Evolutionary conservation across 805 yeast genomes (phyloP).

Genomic region (Lipomyces spencermartinsiae): DNA sequence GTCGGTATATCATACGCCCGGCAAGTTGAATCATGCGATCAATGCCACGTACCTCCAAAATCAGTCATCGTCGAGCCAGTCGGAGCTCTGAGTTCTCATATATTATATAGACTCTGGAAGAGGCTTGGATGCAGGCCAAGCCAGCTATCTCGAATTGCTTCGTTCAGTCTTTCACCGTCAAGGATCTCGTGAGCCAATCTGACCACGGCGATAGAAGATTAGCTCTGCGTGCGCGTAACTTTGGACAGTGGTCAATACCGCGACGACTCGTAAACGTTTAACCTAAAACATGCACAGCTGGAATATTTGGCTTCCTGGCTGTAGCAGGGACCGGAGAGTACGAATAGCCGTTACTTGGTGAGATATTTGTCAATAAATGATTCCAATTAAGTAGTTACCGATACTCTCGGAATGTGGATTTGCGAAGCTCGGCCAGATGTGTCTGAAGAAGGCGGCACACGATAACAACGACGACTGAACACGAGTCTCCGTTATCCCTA

Average conservation of each 20-base stretch:
- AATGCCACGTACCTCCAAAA: conserved; percentile 25
- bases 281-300: no score
- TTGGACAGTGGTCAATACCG: no score
- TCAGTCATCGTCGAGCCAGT: conserved; percentile 17
- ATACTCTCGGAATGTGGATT: background rate
- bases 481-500: no score
- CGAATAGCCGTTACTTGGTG: background rate
- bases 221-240: no score
- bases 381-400: background rate
- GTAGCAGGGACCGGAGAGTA: background rate
- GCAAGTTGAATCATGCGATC: background rate
- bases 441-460: background rate
- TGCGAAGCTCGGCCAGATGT: background rate
- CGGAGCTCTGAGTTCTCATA: background rate
- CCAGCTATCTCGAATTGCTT: background rate
- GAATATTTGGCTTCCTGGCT: background rate
- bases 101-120: background rate
- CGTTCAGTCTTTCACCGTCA: background rate
- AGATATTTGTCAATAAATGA: background rate
- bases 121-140: background rate
- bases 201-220: no score
- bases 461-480: background rate
- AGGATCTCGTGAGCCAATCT: no score
- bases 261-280: no score
- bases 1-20: no score